These are phyloP conservation scores for Dictyostelium citrinum DNA, from an alignment of 78 protist genomes.

Conservation along the genomic window DNA sequence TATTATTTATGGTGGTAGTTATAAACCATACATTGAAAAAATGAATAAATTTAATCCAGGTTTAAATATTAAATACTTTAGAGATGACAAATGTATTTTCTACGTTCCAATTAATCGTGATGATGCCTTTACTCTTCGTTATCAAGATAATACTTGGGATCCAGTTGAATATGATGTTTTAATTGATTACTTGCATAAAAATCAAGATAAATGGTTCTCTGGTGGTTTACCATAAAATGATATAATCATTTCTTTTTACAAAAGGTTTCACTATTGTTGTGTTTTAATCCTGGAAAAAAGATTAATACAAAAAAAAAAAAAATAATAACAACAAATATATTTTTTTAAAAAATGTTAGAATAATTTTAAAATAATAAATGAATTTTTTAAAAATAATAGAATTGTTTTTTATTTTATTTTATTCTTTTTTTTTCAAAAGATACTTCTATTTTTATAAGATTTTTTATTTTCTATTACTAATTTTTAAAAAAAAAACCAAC, in stretches of 20 bases:
- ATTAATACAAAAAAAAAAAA: neutral
- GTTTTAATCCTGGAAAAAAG: neutral
- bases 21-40: neutral
- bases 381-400: too few relatives aligned
- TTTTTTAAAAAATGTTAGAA: too few relatives aligned
- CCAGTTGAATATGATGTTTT: conserved; percentile 3
- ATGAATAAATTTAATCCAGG: neutral
- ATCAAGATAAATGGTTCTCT: neutral
- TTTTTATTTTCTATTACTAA: too few relatives aligned
- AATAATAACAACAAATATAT: too few relatives aligned
- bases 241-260: neutral
- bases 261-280: neutral
- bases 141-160: neutral
- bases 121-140: conserved; percentile 4
- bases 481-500: too few relatives aligned
- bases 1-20: neutral
- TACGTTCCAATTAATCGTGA: neutral
- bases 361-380: too few relatives aligned
- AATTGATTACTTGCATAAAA: neutral
- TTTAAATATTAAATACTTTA: neutral
- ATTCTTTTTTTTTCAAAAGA: too few relatives aligned
- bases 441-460: too few relatives aligned
- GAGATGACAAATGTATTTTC: neutral
- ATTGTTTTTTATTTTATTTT: too few relatives aligned
- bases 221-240: neutral